Evolutionary conservation across 2,329 filamentous ascomycete genomes (phyloP), one percentile per base, ranked within the genome.

Genomic region (Monosporascus sp.): DNA sequence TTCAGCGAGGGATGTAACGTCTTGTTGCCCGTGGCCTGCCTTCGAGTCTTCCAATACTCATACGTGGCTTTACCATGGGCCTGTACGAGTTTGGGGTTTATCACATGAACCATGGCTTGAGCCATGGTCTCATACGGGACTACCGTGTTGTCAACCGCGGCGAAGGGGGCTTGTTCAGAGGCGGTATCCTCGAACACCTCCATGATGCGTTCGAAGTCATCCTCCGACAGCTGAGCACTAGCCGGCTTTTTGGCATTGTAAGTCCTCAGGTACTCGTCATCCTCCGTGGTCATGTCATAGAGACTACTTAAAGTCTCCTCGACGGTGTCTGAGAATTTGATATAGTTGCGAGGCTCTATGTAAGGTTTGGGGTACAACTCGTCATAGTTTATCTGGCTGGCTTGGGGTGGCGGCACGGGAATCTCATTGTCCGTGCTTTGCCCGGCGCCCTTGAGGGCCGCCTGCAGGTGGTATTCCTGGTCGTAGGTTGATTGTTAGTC

Each of bases 301-400:
- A 87, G 84, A 68, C 87, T 89, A 65, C 89, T 89, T 66, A 91
- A 87, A 65, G 88, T 96, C 73, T 99, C 94, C 74, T 99, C 94
- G 57, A 99, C 93, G 3, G 94, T 99, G 61, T 96, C 93, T 59
- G 94, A 97, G 75, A 96, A 97, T 60, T 93, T 91, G 69, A 99
- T 96, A 73, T 97, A 97, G 57, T 92, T 94, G 57, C 87, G 85
- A 50, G 94, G 91, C 71, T 95, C 88, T 65, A 86, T 82, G 73
- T 93, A 97, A 54, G 78, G 77, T 60, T 82, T 84, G 49, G 87
- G 83, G 69, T 97, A 97, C 63, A 97, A 82, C 65, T 87, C 83
- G 72, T 95, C 90, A 86, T 97, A 99, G 72, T 90, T 83, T 72
- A 93, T 77, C 60, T 78, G 74, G 64, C 81, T 85, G 72, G 84